Conservation (phyloP, 768 basidiomycete genomes). For the Russula vinacea region DNA sequence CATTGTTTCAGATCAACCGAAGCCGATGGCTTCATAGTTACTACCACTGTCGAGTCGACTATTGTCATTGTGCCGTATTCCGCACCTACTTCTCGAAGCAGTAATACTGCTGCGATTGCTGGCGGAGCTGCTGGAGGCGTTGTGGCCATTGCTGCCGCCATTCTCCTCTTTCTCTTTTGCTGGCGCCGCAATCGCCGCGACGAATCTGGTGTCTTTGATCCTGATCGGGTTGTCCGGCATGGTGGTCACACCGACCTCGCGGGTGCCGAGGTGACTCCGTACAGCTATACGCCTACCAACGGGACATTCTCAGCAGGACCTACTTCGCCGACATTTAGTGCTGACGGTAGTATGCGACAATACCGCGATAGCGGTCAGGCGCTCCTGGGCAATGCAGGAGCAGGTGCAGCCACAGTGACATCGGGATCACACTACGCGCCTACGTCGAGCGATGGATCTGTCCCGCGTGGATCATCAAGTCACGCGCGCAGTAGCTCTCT, state of each 20-base stretch:
- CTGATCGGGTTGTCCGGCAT: constrained; percentile 42
- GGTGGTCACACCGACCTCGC: constrained; percentile 28
- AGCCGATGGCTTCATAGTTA: constrained; percentile 19
- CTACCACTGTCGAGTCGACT: constrained; percentile 24
- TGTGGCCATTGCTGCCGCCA: constrained; percentile 28
- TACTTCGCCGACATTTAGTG: constrained; percentile 6
- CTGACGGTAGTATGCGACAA: constrained; percentile 33
- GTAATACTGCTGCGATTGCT: constrained; percentile 33
- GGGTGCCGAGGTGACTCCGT: constrained; percentile 26
- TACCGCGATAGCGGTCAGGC: constrained; percentile 28
- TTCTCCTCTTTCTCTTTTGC: constrained; percentile 33
- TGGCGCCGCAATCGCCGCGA: constrained; percentile 37
- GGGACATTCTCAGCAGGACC: constrained; percentile 30
- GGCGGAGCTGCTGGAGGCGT: constrained; percentile 36
- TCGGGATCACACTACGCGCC: constrained; percentile 31
- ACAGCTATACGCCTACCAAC: constrained; percentile 30
- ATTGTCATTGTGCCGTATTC: constrained; percentile 31
- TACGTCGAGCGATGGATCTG: constrained; percentile 8
- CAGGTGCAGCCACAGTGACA: constrained; percentile 18
- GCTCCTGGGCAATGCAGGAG: constrained; percentile 31
- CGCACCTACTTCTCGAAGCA: constrained; percentile 13
- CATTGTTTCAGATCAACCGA: constrained; percentile 19
- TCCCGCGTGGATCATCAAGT: background rate
- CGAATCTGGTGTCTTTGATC: constrained; percentile 51
- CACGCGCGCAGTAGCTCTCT: constrained; percentile 2